Percentiles rank a stretch among this genome's conserved stretches.
Conservation (phyloP, 345 rosid genomes). For the Acer yangbiense region DNA sequence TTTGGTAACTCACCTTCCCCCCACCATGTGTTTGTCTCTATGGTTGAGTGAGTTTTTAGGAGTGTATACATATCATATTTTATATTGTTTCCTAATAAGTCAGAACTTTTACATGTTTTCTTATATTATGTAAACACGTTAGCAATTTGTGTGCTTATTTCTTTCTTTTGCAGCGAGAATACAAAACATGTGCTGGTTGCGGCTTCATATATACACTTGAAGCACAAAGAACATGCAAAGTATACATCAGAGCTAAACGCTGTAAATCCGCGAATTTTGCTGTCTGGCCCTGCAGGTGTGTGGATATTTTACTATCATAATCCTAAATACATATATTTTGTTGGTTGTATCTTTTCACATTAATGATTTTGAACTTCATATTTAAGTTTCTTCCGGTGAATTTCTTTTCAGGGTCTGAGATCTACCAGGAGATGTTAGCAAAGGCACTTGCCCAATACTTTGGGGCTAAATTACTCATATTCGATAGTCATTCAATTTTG, state of each 20-base stretch:
- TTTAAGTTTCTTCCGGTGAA: conserved; percentile 9
- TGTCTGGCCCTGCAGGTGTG: conserved; percentile 94
- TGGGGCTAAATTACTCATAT: conserved; percentile 79
- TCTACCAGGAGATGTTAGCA: conserved; percentile 89
- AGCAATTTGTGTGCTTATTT: conserved; percentile 20
- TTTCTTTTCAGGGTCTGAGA: conserved; percentile 72
- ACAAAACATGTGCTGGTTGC: conserved; percentile 77
- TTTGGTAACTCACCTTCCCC: not conserved
- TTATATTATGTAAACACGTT: not conserved
- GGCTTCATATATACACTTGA: conserved; percentile 82
- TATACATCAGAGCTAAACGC: conserved; percentile 71
- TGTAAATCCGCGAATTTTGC: conserved; percentile 82
- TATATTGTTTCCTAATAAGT: conserved; percentile 7
- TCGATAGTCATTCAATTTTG: conserved; percentile 75
- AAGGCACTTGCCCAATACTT: conserved; percentile 85
- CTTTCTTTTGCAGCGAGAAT: conserved; percentile 56
- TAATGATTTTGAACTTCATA: conserved; percentile 19
- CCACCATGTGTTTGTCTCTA: not conserved
- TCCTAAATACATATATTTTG: not conserved
- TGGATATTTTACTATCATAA: conserved; percentile 8
- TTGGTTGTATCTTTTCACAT: not conserved
- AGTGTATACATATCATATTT: not conserved
- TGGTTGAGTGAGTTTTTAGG: not conserved
- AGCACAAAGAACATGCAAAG: conserved; percentile 71
- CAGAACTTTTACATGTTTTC: not conserved